phyloP scores from a whole-genome alignment of 768 basidiomycete genomes.

The Pulveroboletus frians region DNA sequence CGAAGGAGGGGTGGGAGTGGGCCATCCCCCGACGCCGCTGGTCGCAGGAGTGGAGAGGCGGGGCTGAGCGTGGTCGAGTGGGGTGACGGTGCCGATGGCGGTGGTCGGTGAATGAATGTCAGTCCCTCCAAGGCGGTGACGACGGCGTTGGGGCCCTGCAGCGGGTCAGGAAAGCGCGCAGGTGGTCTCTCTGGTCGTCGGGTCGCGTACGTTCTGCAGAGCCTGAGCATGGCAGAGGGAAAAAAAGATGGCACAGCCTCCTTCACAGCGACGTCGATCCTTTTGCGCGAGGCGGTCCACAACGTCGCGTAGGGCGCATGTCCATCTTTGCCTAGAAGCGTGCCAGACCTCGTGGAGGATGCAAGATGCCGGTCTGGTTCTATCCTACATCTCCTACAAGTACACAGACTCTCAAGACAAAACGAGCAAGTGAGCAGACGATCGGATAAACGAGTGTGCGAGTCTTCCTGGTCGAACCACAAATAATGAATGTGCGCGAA shows the following conservation, averaged over 20 bases:
- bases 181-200: slow-evolving; percentile 39
- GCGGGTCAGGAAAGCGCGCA: slow-evolving; percentile 53
- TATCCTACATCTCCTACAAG: slow-evolving; percentile 27
- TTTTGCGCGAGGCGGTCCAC: background rate
- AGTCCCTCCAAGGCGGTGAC: slow-evolving; percentile 50
- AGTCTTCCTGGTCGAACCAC: slow-evolving; percentile 5
- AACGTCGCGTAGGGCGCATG: background rate
- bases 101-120: slow-evolving; percentile 83
- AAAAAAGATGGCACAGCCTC: background rate
- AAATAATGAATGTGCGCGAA: slow-evolving; percentile 11
- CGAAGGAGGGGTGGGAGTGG: slow-evolving; percentile 48
- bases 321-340: slow-evolving; percentile 6
- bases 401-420: slow-evolving; percentile 25
- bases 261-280: slow-evolving; percentile 23
- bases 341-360: background rate
- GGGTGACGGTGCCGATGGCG: slow-evolving; percentile 70
- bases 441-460: background rate
- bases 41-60: slow-evolving; percentile 61
- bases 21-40: slow-evolving; percentile 25
- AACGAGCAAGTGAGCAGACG: background rate
- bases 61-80: slow-evolving; percentile 66
- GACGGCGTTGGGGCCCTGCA: slow-evolving; percentile 47
- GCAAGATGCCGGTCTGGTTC: slow-evolving; percentile 11
- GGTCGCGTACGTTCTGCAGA: slow-evolving; percentile 40
- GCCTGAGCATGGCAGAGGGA: slow-evolving; percentile 16